Conservation (phyloP, 2,329 filamentous ascomycete genomes). For the Colletotrichum cuscutae region DNA sequence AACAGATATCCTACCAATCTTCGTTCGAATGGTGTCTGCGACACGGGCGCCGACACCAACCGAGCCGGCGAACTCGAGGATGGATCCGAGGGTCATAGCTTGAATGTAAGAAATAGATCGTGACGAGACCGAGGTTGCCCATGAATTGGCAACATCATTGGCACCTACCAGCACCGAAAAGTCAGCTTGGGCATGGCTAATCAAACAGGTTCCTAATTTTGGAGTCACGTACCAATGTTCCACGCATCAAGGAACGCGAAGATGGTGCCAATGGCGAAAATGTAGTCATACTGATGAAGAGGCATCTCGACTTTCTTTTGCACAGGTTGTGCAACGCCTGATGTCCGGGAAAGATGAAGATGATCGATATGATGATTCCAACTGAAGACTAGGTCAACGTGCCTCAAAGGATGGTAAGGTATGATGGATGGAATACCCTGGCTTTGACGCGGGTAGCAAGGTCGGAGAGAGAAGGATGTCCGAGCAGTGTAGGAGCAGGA, state of each 20-base stretch:
- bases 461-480: slow-evolving; percentile 23
- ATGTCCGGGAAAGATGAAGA: neutral
- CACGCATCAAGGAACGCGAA: slow-evolving; percentile 75
- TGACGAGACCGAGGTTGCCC: slow-evolving; percentile 70
- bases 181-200: neutral
- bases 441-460: slow-evolving; percentile 15
- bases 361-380: neutral
- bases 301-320: slow-evolving; percentile 17
- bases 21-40: slow-evolving; percentile 58
- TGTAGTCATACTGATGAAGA: slow-evolving; percentile 68
- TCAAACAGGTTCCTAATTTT: accelerated
- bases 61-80: slow-evolving; percentile 61
- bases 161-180: slow-evolving; percentile 28
- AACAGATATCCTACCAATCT: slow-evolving; percentile 20
- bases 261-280: slow-evolving; percentile 72
- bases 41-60: slow-evolving; percentile 58
- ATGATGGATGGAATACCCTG: slow-evolving; percentile 18
- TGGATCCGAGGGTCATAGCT: slow-evolving; percentile 55
- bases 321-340: neutral
- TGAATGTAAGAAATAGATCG: slow-evolving; percentile 64
- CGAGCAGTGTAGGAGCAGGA: slow-evolving; percentile 19
- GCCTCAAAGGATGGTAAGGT: too few species aligned
- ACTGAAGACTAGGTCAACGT: neutral
- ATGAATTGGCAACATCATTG: slow-evolving; percentile 71
- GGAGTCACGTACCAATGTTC: slow-evolving; percentile 64